phyloP scores from a whole-genome alignment of 331 rosid genomes.

The Quercus lobata region DNA sequence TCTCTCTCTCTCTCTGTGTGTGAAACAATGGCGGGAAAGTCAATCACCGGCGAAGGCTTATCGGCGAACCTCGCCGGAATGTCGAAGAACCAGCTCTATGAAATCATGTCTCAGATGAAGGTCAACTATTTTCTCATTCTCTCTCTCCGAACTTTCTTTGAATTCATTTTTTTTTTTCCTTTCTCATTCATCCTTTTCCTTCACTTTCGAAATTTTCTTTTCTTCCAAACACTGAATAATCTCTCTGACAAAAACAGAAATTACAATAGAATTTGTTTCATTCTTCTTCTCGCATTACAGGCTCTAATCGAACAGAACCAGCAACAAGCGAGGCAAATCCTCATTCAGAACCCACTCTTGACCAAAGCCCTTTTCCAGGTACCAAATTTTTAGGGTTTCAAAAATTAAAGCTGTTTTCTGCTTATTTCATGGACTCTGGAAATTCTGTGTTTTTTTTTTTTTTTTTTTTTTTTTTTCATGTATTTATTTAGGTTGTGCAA shows the following conservation, averaged over 20 bases:
- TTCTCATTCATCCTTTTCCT: background rate
- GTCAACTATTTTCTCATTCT: conserved; percentile 9
- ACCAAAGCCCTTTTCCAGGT: conserved; percentile 99
- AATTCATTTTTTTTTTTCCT: background rate
- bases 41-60: conserved; percentile 55
- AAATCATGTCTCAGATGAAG: conserved; percentile 98
- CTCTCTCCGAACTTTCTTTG: background rate
- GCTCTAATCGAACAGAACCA: conserved; percentile 84
- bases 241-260: background rate
- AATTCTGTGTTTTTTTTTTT: background rate
- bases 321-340: conserved; percentile 88
- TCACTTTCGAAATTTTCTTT: background rate
- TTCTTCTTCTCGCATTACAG: conserved; percentile 22
- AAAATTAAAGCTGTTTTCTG: background rate
- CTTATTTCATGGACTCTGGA: background rate
- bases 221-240: background rate
- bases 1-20: background rate
- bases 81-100: conserved; percentile 89
- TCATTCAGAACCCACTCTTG: conserved; percentile 83
- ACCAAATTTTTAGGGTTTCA: background rate
- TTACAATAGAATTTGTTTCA: background rate
- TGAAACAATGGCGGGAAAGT: conserved; percentile 76
- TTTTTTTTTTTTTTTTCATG: background rate
- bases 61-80: conserved; percentile 79
- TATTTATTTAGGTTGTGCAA: background rate